Base-by-base conservation (phyloP, 1,139 yeast genomes). In the Blastobotrys serpentis region DNA sequence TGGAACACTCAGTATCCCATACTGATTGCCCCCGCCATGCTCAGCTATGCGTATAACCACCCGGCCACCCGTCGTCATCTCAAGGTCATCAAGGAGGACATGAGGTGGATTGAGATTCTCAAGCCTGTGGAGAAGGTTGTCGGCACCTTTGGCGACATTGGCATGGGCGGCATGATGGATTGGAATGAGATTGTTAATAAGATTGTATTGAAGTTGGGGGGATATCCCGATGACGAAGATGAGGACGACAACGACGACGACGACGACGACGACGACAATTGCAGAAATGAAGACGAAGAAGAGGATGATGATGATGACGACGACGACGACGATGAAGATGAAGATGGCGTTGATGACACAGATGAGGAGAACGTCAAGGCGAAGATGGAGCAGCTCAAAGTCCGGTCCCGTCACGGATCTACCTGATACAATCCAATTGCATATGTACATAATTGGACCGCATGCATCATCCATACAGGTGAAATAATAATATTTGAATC, bases 91-190 rank as follows among this genome's bases (percentile, higher is more conserved):
- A 78, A 81, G 48, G 95, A 87, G 57, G 94, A 86, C 57, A 87
- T 88, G 89, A 87, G 88, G 43, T 88, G 95, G 90, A 84, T 89
- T 50, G 95, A 87, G 59, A 77, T 89, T 19, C 72, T 90, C 59
- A 86, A 84, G 64, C 98, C 98, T 0, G 89, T 87, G 2, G 98
- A 90, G 64, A 90, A 90, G 65, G 95, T 90, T 6, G 86, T 86
- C 51, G 95, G 95, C 23, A 81, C 89, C 47, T 88, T 87, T 67
- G 97, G 98, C 51, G 97, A 89, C 61, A 89, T 90, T 53, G 97
- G 96, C 29, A 86, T 78, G 70, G 97, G 97, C 33, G 97, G 97
- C n/a, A 89, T 89, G 97, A 78, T 95, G 73, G 96, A 90, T 65
- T 89, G 96, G 78, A 86, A 87, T 67, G 96, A 89, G 67, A 84